A percentile compares a stretch with the other conserved stretches of the same genome.
phyloP scores from a whole-genome alignment of 495 filamentous ascomycete species.

The Aspergillus incahuasiensis region DNA sequence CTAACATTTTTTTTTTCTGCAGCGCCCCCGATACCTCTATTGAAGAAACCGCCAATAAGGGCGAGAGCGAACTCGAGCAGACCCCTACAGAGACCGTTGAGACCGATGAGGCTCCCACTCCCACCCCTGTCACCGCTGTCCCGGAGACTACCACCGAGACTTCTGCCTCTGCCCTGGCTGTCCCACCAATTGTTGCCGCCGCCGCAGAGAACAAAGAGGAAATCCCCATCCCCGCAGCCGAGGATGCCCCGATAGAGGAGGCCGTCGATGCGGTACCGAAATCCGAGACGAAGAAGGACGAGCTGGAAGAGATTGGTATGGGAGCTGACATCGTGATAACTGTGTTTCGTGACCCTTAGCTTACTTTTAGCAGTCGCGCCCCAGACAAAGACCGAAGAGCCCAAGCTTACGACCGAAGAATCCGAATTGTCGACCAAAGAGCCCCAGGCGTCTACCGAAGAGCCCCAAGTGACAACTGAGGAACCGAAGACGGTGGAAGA shows the following conservation, averaged over 20 bases:
- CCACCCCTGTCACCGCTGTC: constrained; percentile 21
- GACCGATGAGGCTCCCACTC: constrained; percentile 21
- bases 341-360: too few species aligned
- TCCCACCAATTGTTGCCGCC: constrained; percentile 17
- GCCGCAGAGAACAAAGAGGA: constrained; percentile 19
- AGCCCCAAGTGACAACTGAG: constrained; percentile 2
- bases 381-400: constrained; percentile 16
- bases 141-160: constrained; percentile 19
- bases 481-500: background rate
- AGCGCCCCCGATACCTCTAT: constrained; percentile 34
- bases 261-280: constrained; percentile 29
- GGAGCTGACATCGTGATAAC: constrained; percentile 3
- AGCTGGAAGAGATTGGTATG: constrained; percentile 15
- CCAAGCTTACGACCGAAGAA: constrained; percentile 2
- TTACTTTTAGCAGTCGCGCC: constrained; percentile 20
- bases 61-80: constrained; percentile 27
- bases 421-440: constrained; percentile 2
- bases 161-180: constrained; percentile 18
- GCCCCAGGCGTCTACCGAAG: background rate
- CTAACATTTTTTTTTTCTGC: constrained; percentile 1
- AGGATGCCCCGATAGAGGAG: constrained; percentile 22
- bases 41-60: constrained; percentile 38
- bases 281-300: constrained; percentile 21
- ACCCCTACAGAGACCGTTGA: constrained; percentile 22
- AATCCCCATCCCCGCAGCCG: background rate